Conservation (phyloP, 2,329 filamentous ascomycete species). For the Diaporthe nobilis region DNA sequence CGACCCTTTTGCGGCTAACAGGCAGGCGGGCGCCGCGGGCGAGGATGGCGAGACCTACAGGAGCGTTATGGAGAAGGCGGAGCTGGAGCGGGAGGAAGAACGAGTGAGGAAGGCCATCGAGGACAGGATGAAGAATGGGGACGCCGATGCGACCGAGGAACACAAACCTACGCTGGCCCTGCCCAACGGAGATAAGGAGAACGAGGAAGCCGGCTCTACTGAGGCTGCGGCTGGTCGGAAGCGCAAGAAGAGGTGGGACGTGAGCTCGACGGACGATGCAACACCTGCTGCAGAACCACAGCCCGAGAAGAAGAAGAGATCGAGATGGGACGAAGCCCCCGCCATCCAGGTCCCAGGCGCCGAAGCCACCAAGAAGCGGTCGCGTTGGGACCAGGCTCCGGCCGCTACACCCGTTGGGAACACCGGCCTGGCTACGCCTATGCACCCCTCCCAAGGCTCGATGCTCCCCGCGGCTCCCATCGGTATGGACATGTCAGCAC, state of each 20-base stretch:
- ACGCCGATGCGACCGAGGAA: conserved; percentile 69
- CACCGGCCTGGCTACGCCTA: conserved; percentile 82
- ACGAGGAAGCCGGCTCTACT: conserved; percentile 77
- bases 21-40: conserved; percentile 74
- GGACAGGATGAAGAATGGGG: conserved; percentile 73
- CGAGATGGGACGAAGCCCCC: conserved; percentile 89
- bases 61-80: conserved; percentile 90
- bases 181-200: conserved; percentile 78
- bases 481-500: conserved; percentile 83
- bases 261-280: conserved; percentile 70
- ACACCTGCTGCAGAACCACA: conserved; percentile 66
- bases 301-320: conserved; percentile 75
- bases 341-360: conserved; percentile 66
- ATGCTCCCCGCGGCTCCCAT: conserved; percentile 72
- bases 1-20: conserved; percentile 86
- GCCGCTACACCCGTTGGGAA: conserved; percentile 82
- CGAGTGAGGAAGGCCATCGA: conserved; percentile 85
- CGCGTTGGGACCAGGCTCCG: conserved; percentile 93
- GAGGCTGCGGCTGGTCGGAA: conserved; percentile 77
- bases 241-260: conserved; percentile 97
- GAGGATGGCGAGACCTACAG: conserved; percentile 76
- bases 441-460: conserved; percentile 76
- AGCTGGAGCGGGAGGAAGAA: conserved; percentile 94
- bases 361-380: conserved; percentile 80
- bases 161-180: conserved; percentile 83